Base-by-base conservation (phyloP, 1,284 basidiomycete species). In the Ceratobasidium sp. region DNA sequence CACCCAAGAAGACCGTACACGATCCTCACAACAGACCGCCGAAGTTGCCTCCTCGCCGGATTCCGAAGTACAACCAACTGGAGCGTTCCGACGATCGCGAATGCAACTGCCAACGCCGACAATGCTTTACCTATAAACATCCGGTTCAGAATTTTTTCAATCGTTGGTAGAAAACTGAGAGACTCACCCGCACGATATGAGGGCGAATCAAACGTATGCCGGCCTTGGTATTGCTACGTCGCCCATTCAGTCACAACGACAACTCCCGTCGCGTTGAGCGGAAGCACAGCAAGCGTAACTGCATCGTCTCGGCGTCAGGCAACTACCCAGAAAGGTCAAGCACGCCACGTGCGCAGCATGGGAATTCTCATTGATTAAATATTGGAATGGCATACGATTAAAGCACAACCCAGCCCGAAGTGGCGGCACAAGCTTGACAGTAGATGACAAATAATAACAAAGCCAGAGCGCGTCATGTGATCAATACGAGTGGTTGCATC, bases 61-160 rank as follows among this genome's bases (percentile, higher is more conserved):
- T 81, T 81, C 11, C 82, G 79, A 0, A 82, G 77, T 24, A 83
- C 78, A 65, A 83, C 77, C 29, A 80, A 76, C 76, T 82, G 81
- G 74, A 82, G 80, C 27, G 77, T 77, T 19, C 75, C 78, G 1
- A 79, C 81, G 31, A 83, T 79, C 11, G 76, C 79, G 1, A 83
- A 75, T 0, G 82, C 82, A 24, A 83, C 75, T n/a, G 77, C 78
- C 73, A 83, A 77, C 14, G 81, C 78, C 9, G 76, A 76, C 62
- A 81, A 74, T 16, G 74, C 76, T 71, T 76, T 76, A 2, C 77
- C 77, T 73, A 41, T 7, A 16, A 48, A 16, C 14, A n/a, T 14
- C 24, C 9, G 41, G 19, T 62, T 27, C 24, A 46, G 14, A 49
- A 65, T 14, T 22, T n/a, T 2, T 41, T 24, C 27, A 2, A 37